Percentiles rank a stretch among this genome's conserved stretches.
phyloP scores from a whole-genome alignment of 2,329 filamentous ascomycete species.

The Thermoascus crustaceus region DNA sequence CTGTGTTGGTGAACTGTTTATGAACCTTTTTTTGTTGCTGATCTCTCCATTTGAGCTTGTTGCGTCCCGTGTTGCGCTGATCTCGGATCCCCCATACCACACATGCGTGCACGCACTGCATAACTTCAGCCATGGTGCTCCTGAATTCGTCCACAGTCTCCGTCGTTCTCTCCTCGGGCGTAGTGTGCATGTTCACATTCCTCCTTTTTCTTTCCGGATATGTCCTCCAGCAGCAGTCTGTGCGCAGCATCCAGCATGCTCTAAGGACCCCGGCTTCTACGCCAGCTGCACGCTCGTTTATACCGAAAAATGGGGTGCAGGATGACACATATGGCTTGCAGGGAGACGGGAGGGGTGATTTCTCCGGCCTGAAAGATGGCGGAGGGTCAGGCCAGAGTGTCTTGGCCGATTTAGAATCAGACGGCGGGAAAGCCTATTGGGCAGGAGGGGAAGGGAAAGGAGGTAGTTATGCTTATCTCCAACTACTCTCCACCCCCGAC shows the following conservation, averaged over 20 bases:
- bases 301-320: conserved; percentile 10
- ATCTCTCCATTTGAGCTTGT: not conserved
- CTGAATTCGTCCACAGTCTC: conserved; percentile 38
- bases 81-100: conserved; percentile 2
- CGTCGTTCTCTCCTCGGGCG: conserved; percentile 33
- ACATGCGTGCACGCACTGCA: conserved; percentile 9
- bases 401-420: conserved; percentile 6
- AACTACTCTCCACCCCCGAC: conserved; percentile 35
- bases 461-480: conserved; percentile 35
- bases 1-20: no score
- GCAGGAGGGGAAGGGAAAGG: conserved; percentile 2
- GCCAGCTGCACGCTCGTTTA: conserved; percentile 13
- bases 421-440: conserved; percentile 3
- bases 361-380: no score
- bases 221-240: conserved; percentile 75
- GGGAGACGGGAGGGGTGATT: not conserved
- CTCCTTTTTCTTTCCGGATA: conserved; percentile 85
- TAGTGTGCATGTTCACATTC: conserved; percentile 66
- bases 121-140: conserved; percentile 40
- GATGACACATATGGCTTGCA: not conserved
- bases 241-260: conserved; percentile 65
- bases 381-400: no score
- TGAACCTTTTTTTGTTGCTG: not conserved
- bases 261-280: conserved; percentile 50
- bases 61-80: not conserved